These are phyloP conservation scores for Pisolithus marmoratus DNA, from an alignment of 768 basidiomycete genomes.

Conservation along the genomic window DNA sequence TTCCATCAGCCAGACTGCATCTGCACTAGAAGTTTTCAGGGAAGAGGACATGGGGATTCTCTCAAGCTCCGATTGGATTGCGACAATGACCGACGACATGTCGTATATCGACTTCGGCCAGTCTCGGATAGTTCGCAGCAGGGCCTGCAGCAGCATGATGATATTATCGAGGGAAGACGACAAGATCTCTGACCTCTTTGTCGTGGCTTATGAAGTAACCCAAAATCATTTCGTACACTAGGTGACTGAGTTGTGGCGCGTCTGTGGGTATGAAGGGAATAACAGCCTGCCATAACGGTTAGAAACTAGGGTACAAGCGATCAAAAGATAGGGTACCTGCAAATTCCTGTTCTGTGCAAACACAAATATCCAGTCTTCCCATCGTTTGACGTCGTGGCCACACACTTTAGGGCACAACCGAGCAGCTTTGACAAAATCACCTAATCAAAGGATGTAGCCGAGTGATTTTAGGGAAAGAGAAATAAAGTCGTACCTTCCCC, in stretches of 20 bases:
- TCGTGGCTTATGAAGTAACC: constrained; percentile 81
- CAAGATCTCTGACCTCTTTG: constrained; percentile 44
- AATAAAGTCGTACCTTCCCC: constrained; percentile 51
- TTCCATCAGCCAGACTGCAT: constrained; percentile 76
- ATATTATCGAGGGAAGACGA: background rate
- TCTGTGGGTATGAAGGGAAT: constrained; percentile 87
- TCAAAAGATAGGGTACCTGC: constrained; percentile 43
- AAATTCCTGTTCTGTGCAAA: constrained; percentile 80
- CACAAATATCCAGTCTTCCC: constrained; percentile 94
- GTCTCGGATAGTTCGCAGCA: constrained; percentile 71
- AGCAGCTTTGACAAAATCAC: constrained; percentile 74
- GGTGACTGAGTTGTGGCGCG: constrained; percentile 68
- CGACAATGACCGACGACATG: constrained; percentile 79
- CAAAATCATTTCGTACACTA: constrained; percentile 95
- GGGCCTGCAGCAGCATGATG: constrained; percentile 40
- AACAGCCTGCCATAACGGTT: constrained; percentile 49
- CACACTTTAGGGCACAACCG: constrained; percentile 81
- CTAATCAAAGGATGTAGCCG: constrained; percentile 25
- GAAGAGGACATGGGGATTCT: constrained; percentile 47
- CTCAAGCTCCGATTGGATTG: constrained; percentile 79
- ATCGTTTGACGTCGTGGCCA: constrained; percentile 68
- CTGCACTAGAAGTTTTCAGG: constrained; percentile 36
- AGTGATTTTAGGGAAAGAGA: background rate
- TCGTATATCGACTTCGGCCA: constrained; percentile 95
- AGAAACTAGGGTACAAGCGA: background rate